These are phyloP conservation scores for Apiospora rasikravindrae DNA, from an alignment of 2,329 filamentous ascomycete species.

Conservation along the genomic window DNA sequence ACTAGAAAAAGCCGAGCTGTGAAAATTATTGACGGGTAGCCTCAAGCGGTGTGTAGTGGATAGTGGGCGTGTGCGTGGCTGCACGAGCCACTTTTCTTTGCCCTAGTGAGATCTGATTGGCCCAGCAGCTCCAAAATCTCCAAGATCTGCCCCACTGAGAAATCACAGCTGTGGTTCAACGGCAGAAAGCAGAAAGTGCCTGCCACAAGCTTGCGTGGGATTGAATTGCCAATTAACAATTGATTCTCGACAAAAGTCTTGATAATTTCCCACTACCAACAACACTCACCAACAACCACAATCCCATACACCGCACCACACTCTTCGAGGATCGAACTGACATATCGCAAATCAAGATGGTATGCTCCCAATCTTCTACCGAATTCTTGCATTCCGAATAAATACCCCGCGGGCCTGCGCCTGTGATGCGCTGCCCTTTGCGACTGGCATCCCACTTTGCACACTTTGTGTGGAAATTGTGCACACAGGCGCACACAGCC, in stretches of 20 bases:
- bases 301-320: constrained; percentile 32
- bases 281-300: constrained; percentile 31
- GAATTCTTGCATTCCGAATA: neutral
- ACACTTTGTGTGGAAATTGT: neutral
- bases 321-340: constrained; percentile 74
- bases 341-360: constrained; percentile 61
- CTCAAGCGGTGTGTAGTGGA: constrained; percentile 15
- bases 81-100: constrained; percentile 23
- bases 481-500: neutral
- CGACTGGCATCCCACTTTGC: constrained; percentile 12
- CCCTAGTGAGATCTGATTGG: constrained; percentile 25
- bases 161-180: constrained; percentile 10
- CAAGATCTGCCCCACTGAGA: constrained; percentile 1
- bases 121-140: neutral
- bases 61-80: constrained; percentile 11
- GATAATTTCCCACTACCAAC: constrained; percentile 31
- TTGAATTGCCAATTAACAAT: constrained; percentile 30
- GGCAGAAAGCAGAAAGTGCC: constrained; percentile 16
- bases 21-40: constrained; percentile 37
- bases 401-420: neutral
- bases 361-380: constrained; percentile 46
- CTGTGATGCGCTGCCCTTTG: neutral
- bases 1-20: constrained; percentile 20
- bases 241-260: constrained; percentile 23
- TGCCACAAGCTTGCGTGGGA: constrained; percentile 21